Evolutionary conservation across 2,329 filamentous ascomycete species (phyloP), one percentile per base, ranked within the genome.

Genomic region (Tolypocladium ovalisporum): DNA sequence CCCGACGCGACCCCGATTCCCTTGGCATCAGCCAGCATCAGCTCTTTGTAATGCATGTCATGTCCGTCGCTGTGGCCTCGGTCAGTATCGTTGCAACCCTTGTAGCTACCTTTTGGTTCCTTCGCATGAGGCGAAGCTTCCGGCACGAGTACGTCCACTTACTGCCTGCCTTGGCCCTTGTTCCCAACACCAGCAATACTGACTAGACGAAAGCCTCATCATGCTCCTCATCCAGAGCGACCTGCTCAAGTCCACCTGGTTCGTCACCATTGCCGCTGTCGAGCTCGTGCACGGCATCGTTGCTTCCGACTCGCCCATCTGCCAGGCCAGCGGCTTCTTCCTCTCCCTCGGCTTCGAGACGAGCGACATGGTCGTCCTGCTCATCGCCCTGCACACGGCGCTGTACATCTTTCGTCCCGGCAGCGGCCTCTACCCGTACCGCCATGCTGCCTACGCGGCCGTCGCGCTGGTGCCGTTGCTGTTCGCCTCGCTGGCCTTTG

Each of bases 191-290:
- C 9, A 15, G 7, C 22, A 27, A 40, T 37, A 35, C 36, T 55
- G 10, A 9, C 17, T 24, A 12, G 2, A 1, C 8, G 12, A 15
- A 32, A 89, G 87, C 61, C 78, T 93, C 56, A 86, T 93, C 58
- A 83, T 92, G 78, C 71, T 90, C 42, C 75, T 92, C 17, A 84
- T 93, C 52, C 78, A 84, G 60, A 87, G 86, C 63, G 87, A 91
- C 69, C 79, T 88, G 66, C 81, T 86, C 70, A 88, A 89, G 68
- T 81, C 84, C 3, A 66, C 84, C 2, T 89, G 84, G 81, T 84
- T 87, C 60, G 77, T 90, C 60, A 70, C 88, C 47, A 86, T 85
- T 62, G 80, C 87, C 0, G 72, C 83, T 2, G 78, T 84, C 24
- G 79, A 80, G 24, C 78, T 90, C 37, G 67, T 70, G 1, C 68